These are phyloP conservation scores for Mucor indicus DNA, from an alignment of 371 early-diverging fungal genomes.

Conservation along the genomic window DNA sequence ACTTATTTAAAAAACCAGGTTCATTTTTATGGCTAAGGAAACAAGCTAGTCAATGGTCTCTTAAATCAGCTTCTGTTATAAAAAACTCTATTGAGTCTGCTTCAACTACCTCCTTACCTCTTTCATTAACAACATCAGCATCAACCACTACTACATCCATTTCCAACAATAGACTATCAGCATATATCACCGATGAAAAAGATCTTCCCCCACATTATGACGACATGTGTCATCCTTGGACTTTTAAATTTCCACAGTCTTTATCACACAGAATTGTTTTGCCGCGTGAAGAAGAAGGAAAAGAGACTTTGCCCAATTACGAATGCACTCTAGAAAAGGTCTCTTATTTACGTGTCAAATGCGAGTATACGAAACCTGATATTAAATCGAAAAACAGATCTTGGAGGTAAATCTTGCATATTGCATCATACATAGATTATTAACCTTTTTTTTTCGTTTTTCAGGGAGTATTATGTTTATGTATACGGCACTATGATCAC, in stretches of 20 bases:
- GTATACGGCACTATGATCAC: slow-evolving; percentile 14
- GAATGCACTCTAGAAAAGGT: slow-evolving; percentile 19
- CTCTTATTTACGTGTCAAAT: slow-evolving; percentile 18
- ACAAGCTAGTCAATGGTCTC: slow-evolving; percentile 21
- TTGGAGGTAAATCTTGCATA: slow-evolving; percentile 21
- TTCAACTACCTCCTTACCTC: slow-evolving; percentile 1
- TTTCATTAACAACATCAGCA: neutral
- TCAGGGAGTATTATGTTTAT: slow-evolving; percentile 13
- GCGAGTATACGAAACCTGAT: slow-evolving; percentile 17
- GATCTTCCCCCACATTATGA: slow-evolving; percentile 18
- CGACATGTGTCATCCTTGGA: slow-evolving; percentile 24
- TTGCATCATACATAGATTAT: neutral
- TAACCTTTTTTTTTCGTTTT: neutral
- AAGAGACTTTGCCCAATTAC: slow-evolving; percentile 25
- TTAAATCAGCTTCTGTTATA: slow-evolving; percentile 1
- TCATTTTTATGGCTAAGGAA: slow-evolving; percentile 12
- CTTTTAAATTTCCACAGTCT: slow-evolving; percentile 10
- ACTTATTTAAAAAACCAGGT: no score
- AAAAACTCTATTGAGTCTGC: neutral
- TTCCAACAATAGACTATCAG: neutral
- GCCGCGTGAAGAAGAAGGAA: slow-evolving; percentile 30
- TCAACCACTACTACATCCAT: neutral
- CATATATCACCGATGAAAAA: neutral
- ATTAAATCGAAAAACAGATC: slow-evolving; percentile 19
- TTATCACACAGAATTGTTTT: slow-evolving; percentile 4